These are phyloP conservation scores for Fusarium dimerum DNA, from an alignment of 2,329 filamentous ascomycete species.

Conservation along the genomic window DNA sequence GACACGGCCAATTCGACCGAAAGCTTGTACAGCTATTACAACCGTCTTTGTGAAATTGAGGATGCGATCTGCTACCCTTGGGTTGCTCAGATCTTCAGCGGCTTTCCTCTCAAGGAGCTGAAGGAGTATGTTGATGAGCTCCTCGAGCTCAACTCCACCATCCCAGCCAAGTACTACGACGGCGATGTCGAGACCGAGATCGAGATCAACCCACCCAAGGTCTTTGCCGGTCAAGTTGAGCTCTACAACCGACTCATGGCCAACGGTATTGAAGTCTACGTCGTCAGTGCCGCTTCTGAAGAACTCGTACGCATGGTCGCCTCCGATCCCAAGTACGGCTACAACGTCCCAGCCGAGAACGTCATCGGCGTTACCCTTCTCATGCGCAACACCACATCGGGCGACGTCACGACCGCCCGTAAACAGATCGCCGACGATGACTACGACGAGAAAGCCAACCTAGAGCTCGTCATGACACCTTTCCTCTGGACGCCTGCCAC, in stretches of 20 bases:
- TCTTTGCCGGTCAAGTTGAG: constrained; percentile 44
- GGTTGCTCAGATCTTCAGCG: constrained; percentile 43
- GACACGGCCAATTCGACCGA: constrained; percentile 41
- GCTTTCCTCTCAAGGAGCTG: constrained; percentile 45
- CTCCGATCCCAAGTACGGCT: constrained; percentile 46
- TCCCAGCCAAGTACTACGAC: constrained; percentile 39
- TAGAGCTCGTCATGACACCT: constrained; percentile 41
- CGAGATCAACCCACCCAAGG: constrained; percentile 35
- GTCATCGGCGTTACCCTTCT: constrained; percentile 45
- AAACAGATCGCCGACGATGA: constrained; percentile 41
- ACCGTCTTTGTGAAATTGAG: constrained; percentile 44
- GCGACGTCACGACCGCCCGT: constrained; percentile 37
- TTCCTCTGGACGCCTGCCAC: constrained; percentile 45
- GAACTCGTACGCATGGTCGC: constrained; percentile 48
- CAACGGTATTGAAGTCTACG: constrained; percentile 46
- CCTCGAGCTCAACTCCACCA: constrained; percentile 42
- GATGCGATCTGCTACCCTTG: constrained; percentile 45
- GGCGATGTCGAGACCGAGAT: constrained; percentile 31
- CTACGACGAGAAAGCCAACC: constrained; percentile 38
- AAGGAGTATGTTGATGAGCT: constrained; percentile 50
- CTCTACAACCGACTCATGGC: constrained; percentile 45
- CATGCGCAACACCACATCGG: constrained; percentile 32
- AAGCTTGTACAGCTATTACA: constrained; percentile 47
- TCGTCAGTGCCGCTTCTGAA: constrained; percentile 44
- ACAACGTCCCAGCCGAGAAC: constrained; percentile 45